Evolutionary conservation across 2,329 filamentous ascomycete genomes (phyloP).

Genomic region (Thermothelomyces thermophilus): DNA sequence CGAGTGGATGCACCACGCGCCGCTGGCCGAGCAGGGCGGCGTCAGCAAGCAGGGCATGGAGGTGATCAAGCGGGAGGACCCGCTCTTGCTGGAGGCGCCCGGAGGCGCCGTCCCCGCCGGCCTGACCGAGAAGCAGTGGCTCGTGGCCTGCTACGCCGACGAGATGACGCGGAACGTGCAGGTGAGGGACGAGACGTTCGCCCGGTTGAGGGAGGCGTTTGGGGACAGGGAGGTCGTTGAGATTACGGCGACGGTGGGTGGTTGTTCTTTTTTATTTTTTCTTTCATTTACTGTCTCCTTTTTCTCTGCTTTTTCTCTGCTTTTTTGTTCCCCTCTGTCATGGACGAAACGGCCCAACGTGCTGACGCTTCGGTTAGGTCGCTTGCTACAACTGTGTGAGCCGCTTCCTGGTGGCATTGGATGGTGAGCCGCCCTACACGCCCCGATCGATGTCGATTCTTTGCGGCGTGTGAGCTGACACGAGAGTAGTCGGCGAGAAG

Average conservation of each 20-base stretch:
- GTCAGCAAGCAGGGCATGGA: slow-evolving; percentile 47
- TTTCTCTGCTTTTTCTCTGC: neutral
- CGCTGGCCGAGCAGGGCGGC: slow-evolving; percentile 54
- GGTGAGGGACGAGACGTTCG: slow-evolving; percentile 65
- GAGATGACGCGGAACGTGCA: slow-evolving; percentile 73
- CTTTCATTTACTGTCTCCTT: too few species aligned
- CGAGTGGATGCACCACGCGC: slow-evolving; percentile 76
- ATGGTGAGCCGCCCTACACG: slow-evolving; percentile 48
- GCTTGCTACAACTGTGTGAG: slow-evolving; percentile 82
- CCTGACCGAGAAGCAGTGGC: slow-evolving; percentile 57
- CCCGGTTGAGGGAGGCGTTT: slow-evolving; percentile 53
- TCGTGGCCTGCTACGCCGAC: slow-evolving; percentile 67
- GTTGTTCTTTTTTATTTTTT: neutral
- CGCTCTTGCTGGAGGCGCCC: slow-evolving; percentile 28
- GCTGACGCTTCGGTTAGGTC: slow-evolving; percentile 33
- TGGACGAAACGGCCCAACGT: neutral
- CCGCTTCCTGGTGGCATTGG: slow-evolving; percentile 73
- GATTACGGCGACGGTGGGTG: slow-evolving; percentile 63
- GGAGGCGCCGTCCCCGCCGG: slow-evolving; percentile 37
- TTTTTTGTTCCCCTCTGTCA: neutral
- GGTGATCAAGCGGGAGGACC: slow-evolving; percentile 33
- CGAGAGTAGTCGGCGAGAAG: slow-evolving; percentile 46
- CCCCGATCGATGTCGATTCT: too few species aligned
- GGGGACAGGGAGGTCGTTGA: slow-evolving; percentile 70
- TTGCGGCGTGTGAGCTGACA: slow-evolving; percentile 24